Evolutionary conservation across 2,329 filamentous ascomycete species (phyloP), one percentile per base, ranked within the genome.

Genomic region (Geosmithia putterillii): DNA sequence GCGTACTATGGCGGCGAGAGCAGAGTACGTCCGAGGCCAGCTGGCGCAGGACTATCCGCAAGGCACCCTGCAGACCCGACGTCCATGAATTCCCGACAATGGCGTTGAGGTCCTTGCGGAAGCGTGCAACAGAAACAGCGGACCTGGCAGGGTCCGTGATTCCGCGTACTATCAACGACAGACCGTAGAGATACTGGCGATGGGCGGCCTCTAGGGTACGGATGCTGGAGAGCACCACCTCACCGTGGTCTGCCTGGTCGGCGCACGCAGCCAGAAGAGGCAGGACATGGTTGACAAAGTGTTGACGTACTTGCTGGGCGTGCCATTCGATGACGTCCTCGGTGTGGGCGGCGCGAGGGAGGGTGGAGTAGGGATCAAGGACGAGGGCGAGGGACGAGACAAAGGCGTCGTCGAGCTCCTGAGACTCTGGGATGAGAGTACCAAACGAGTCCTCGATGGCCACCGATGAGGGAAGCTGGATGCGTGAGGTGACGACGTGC

Each of bases 81-180:
- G 71, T 73, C 46, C 78, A 67, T 9, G 79, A 79, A 55, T 82
- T 81, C 38, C 74, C 72, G 48, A 85, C 71, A 19, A 83, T 66
- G 19, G 79, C 76, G 52, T 82, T 72, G 10, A 85, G 58, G 48
- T 85, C 79, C 41, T 71, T 64, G 15, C 64, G 66, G 52, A 86
- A 83, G 44, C 71, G 73, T 42, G 54, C 55, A 7, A 69, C 59
- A 35, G 64, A 64, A 25, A 57, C 55, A 39, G 59, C 57, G 43
- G 61, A 65, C 21, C 55, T 51, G 25, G 54, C 57, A 38, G 57
- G 56, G 21, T 59, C 58, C 10, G 64, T 57, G 48, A 73, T 65
- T 18, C 66, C 71, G 45, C 69, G 64, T 25, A 67, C 52, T 41
- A 81, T 65, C 42, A 74, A 60, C 9, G 66, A 65, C 45, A 80